Evolutionary conservation across 176 grass and related monocot species (phyloP).

Genomic region (Paspalum notatum): DNA sequence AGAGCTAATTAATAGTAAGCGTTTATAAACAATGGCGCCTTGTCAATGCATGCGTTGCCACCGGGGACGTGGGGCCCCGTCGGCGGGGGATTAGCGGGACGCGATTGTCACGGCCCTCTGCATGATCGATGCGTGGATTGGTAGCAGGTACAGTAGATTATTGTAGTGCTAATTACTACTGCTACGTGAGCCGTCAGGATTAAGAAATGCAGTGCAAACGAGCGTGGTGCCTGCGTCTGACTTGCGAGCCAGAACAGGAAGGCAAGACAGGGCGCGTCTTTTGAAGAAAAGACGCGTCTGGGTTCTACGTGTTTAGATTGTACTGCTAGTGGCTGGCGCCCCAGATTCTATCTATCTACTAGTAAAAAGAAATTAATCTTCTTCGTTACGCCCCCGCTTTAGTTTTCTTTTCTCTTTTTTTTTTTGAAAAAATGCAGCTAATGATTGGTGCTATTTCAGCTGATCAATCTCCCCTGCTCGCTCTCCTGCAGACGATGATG

Average conservation of each 20-base stretch:
- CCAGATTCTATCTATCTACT: slow-evolving; percentile 38
- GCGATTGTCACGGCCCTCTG: slow-evolving; percentile 24
- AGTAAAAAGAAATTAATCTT: slow-evolving; percentile 26
- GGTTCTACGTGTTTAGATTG: slow-evolving; percentile 53
- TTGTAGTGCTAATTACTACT: neutral
- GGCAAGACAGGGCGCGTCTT: slow-evolving; percentile 38
- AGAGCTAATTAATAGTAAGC: slow-evolving; percentile 1
- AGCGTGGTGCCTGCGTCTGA: slow-evolving; percentile 41
- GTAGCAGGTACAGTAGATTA: neutral
- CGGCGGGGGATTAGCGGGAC: slow-evolving; percentile 33
- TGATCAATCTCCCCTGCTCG: neutral
- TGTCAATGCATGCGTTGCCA: slow-evolving; percentile 38
- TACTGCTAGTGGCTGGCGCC: slow-evolving; percentile 5
- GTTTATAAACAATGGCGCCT: slow-evolving; percentile 36
- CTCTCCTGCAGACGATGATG: slow-evolving; percentile 21
- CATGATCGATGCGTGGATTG: slow-evolving; percentile 22
- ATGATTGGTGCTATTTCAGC: neutral
- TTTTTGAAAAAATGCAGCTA: neutral
- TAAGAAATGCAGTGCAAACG: neutral
- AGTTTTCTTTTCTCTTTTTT: neutral
- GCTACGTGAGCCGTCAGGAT: neutral
- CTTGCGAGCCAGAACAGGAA: neutral
- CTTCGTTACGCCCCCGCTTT: neutral
- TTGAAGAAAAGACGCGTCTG: slow-evolving; percentile 46
- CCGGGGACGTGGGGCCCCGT: neutral